Evolutionary conservation across 2,329 filamentous ascomycete genomes (phyloP).

Genomic region (Trichoderma arundinaceum): DNA sequence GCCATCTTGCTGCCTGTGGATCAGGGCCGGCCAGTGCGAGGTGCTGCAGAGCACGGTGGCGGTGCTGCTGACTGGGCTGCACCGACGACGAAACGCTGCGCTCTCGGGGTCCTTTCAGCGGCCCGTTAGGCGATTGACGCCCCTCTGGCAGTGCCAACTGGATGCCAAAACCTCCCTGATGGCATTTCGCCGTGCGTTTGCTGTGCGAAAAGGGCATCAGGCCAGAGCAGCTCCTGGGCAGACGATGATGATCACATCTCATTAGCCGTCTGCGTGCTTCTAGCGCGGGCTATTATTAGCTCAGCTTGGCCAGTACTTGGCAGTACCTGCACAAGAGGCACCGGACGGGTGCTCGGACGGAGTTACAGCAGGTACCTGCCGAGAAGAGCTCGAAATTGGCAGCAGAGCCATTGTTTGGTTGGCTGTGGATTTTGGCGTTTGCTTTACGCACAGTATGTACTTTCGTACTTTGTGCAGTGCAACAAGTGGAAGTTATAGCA

Average conservation of each 20-base stretch:
- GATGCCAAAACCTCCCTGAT: too few relatives aligned
- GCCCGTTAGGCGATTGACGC: neutral
- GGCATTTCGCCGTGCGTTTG: neutral
- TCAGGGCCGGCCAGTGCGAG: constrained; percentile 17
- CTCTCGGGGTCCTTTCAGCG: neutral
- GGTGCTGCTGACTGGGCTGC: neutral
- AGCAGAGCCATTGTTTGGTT: too few relatives aligned
- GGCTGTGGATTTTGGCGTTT: too few relatives aligned
- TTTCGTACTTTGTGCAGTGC: too few relatives aligned
- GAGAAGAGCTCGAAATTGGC: too few relatives aligned
- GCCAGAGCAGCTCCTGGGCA: neutral
- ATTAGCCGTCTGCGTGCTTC: constrained; percentile 7
- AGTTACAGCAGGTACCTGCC: too few relatives aligned
- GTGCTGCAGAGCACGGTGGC: neutral
- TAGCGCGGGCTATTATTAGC: constrained; percentile 29
- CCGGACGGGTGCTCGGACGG: neutral
- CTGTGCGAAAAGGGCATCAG: neutral
- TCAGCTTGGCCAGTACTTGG: neutral
- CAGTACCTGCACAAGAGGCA: constrained; percentile 2
- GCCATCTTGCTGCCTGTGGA: constrained; percentile 22
- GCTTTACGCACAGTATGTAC: too few relatives aligned
- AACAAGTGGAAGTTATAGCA: too few relatives aligned
- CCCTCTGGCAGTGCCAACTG: too few relatives aligned
- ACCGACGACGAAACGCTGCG: neutral
- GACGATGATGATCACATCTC: neutral